These are phyloP conservation scores for Metschnikowia cubensis DNA, from an alignment of 805 yeast species.

Conservation along the genomic window DNA sequence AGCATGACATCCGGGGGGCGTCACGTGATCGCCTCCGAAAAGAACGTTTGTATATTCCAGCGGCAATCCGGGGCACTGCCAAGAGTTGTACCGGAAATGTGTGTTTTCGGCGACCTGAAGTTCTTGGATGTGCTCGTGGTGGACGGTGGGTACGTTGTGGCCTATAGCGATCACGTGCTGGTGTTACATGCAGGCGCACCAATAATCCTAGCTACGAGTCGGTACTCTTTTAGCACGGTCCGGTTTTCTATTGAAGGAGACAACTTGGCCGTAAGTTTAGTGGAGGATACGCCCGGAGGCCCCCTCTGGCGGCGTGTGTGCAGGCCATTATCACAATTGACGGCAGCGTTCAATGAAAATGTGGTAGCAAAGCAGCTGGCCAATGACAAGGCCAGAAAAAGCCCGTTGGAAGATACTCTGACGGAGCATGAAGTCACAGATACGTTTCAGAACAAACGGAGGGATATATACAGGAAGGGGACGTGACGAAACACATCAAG, in stretches of 20 bases:
- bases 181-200: conserved; percentile 5
- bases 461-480: neutral
- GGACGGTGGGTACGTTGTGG: conserved; percentile 3
- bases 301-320: conserved; percentile 10
- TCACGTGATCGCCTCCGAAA: conserved; percentile 11
- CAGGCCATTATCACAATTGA: neutral
- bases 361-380: too few species aligned
- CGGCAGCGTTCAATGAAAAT: neutral
- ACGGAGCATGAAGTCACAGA: neutral
- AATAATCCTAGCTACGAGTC: conserved; percentile 10
- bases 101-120: conserved; percentile 6
- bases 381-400: too few species aligned
- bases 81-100: neutral
- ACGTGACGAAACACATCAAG: neutral
- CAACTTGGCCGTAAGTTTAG: conserved; percentile 4
- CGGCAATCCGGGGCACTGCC: neutral
- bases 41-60: conserved; percentile 6
- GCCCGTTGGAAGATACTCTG: too few species aligned
- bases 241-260: neutral
- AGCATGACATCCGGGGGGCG: conserved; percentile 4
- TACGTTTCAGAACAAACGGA: conserved; percentile 1
- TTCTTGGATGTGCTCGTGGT: conserved; percentile 8
- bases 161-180: conserved; percentile 14
- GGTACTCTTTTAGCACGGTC: conserved; percentile 4
- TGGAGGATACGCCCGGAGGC: conserved; percentile 12